Percentiles rank a stretch among this genome's conserved stretches.
These are phyloP conservation scores for Colletotrichum sojae DNA, from an alignment of 2,329 filamentous ascomycete species.

Conservation along the genomic window DNA sequence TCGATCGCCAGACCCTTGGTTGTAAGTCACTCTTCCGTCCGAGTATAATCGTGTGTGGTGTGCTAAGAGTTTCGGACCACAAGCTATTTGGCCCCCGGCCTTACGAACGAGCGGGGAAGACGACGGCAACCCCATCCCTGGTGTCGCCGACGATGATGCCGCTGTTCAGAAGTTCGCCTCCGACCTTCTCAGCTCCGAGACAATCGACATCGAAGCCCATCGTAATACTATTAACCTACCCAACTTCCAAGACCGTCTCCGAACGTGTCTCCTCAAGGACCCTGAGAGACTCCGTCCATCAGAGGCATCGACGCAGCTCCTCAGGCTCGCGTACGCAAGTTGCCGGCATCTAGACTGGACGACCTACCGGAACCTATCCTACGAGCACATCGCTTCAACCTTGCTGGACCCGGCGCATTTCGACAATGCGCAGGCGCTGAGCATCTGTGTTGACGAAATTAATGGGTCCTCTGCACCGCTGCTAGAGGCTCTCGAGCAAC, in stretches of 20 bases:
- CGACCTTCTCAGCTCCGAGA: not conserved
- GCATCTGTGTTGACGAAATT: conserved; percentile 13
- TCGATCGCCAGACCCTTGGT: not conserved
- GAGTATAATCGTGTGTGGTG: not conserved
- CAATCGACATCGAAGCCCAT: not conserved
- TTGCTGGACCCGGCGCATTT: conserved; percentile 3
- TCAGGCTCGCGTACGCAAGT: conserved; percentile 20
- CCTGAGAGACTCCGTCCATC: not conserved
- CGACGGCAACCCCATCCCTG: not conserved
- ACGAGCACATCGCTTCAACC: not conserved
- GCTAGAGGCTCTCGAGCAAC: not conserved
- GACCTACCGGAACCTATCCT: conserved; percentile 3
- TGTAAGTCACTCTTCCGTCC: not conserved
- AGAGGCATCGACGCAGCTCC: conserved; percentile 1
- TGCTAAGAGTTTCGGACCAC: not conserved
- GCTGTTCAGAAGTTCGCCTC: not conserved
- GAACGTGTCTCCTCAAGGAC: not conserved
- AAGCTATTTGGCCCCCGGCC: not conserved
- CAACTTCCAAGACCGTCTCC: conserved; percentile 7
- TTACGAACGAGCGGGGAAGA: not conserved
- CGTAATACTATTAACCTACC: not conserved
- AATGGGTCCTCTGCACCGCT: conserved; percentile 3
- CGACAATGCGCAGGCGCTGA: not conserved
- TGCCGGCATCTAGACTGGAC: conserved; percentile 17
- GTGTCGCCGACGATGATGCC: not conserved